Evolutionary conservation across 257 asterid genomes (phyloP).

Genomic region (Linderniella brevidens): DNA sequence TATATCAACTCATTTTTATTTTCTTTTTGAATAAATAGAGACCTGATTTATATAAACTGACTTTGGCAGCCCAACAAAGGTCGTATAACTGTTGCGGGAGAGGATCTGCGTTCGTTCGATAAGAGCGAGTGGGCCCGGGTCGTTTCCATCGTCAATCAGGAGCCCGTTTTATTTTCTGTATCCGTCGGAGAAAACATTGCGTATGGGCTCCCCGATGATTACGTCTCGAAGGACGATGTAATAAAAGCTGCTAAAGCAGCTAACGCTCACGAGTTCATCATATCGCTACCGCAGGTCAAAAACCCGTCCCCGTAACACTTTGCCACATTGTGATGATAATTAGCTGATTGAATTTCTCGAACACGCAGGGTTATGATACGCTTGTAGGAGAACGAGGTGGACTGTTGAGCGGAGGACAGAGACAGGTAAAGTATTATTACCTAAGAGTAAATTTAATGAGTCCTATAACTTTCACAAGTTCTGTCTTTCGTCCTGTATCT

Average conservation of each 20-base stretch:
- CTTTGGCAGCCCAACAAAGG: slow-evolving; percentile 82
- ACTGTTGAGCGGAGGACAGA: slow-evolving; percentile 88
- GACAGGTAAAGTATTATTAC: slow-evolving; percentile 68
- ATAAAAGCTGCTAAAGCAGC: slow-evolving; percentile 98
- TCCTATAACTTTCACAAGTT: too few species aligned
- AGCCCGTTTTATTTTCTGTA: slow-evolving; percentile 84
- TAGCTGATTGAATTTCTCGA: slow-evolving; percentile 11
- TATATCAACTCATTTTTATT: too few species aligned
- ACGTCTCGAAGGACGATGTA: slow-evolving; percentile 74
- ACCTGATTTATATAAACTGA: too few species aligned
- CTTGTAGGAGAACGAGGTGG: slow-evolving; percentile 98
- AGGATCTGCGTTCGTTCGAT: slow-evolving; percentile 83
- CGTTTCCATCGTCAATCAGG: slow-evolving; percentile 95
- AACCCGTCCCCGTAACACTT: too few species aligned
- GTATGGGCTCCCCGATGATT: slow-evolving; percentile 87
- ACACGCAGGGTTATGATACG: slow-evolving; percentile 72
- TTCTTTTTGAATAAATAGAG: too few species aligned
- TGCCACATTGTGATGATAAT: background rate
- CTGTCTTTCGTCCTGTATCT: too few species aligned
- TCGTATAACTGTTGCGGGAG: slow-evolving; percentile 86
- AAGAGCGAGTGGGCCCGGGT: slow-evolving; percentile 94
- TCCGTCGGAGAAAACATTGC: slow-evolving; percentile 96
- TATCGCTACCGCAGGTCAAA: slow-evolving; percentile 80
- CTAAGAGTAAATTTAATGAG: too few species aligned
- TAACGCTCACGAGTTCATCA: slow-evolving; percentile 90